These are phyloP conservation scores for Fusarium sp. DNA, from an alignment of 2,329 filamentous ascomycete species.

Conservation along the genomic window DNA sequence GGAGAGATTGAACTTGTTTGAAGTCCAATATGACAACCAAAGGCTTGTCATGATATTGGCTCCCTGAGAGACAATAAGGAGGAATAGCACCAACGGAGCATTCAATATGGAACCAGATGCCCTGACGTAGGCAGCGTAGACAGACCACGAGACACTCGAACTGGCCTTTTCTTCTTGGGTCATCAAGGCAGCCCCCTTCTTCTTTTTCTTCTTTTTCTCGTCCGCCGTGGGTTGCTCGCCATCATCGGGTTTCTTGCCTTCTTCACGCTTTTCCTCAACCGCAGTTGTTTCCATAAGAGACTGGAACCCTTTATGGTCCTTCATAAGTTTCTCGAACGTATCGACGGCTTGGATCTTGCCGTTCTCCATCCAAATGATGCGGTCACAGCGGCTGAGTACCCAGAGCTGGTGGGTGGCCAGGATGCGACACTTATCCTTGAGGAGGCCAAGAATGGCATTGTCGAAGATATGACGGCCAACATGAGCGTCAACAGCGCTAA, in stretches of 20 bases:
- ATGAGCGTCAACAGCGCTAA: conserved; percentile 75
- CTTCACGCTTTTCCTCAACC: conserved; percentile 69
- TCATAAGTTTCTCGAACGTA: conserved; percentile 90
- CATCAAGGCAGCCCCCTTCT: conserved; percentile 73
- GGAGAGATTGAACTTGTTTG: conserved; percentile 74
- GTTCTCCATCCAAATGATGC: conserved; percentile 92
- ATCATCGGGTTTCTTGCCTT: conserved; percentile 57
- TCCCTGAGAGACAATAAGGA: conserved; percentile 79
- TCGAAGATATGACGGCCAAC: conserved; percentile 86
- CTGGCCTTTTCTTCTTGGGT: conserved; percentile 76
- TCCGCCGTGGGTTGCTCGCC: conserved; percentile 50
- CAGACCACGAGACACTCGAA: conserved; percentile 79
- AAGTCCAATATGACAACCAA: conserved; percentile 96
- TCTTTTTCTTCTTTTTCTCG: conserved; percentile 63
- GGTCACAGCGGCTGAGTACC: conserved; percentile 88
- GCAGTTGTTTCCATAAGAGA: conserved; percentile 87
- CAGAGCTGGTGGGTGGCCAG: conserved; percentile 95
- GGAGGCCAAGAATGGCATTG: conserved; percentile 87
- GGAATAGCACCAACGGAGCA: conserved; percentile 68
- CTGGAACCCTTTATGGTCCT: conserved; percentile 78
- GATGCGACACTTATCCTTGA: conserved; percentile 89
- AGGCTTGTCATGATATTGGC: conserved; percentile 88
- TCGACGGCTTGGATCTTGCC: conserved; percentile 86
- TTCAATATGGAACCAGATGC: conserved; percentile 78
- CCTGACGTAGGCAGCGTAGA: conserved; percentile 80